Evolutionary conservation across 257 asterid species (phyloP), one percentile per base, ranked within the genome.

Genomic region (Nicotiana obtusifolia): DNA sequence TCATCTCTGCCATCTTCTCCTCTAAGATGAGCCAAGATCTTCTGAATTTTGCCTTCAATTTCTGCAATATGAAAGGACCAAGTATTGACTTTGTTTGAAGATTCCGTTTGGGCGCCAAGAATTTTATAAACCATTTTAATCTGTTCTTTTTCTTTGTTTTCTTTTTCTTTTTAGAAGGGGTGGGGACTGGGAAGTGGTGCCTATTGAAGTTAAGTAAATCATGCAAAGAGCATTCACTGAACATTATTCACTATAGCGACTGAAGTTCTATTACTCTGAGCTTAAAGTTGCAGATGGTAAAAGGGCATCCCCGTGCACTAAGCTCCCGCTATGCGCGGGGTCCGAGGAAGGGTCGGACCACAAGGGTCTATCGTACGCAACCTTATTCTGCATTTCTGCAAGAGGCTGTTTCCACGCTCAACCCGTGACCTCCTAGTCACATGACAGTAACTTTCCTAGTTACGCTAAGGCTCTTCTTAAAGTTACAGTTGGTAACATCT

Each of bases 1-100:
- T 67, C 92, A 52, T 88, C 92, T 61, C 82, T 64, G 64, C 82
- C 86, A 65, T 86, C 94, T 77, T 85, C 88, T 22, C 83, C 93
- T 87, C 87, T 90, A 31, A 93, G 87, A 81, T 76, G 84, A 84
- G 85, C 81, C 35, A 93, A 76, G 82, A 96, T 91, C 90, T 85
- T 90, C 89, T 93, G 90, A 87, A 96, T 86, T 88, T 92, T 94
- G 61, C 69, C 88, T n/a, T 94, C 97, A 56, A 90, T 88, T 69
- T 90, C 98, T 93, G 93, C 93, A 90, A 85, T 24, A 82, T 56
- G 85, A 5, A 78, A 14, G 9, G 54, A 67, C 67, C 67, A 22
- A 20, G 44, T 61, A 28, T 59, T 61, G 61, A 79, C 24, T 75
- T 49, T 49, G 62, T 26, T 11, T 49, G 44, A 49, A 75, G 8